Evolutionary conservation across 331 rosid species (phyloP), one percentile per base, ranked within the genome.

Genomic region (Acacia concinna): DNA sequence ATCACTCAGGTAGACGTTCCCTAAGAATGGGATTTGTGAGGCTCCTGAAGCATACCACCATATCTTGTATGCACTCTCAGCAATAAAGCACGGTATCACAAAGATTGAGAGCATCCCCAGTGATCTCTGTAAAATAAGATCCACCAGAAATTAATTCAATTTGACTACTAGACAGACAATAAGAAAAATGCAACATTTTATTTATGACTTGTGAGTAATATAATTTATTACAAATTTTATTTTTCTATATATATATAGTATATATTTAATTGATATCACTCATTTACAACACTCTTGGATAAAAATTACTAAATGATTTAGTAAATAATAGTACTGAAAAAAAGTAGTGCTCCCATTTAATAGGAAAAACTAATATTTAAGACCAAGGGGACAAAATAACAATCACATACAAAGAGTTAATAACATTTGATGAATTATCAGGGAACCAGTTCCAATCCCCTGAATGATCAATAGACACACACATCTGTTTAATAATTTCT

Each of bases 11-110:
- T 87, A 80, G 2, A 87, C 90, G 60, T 90, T 91, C 0, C 97
- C 99, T 20, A 95, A 1, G 74, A 86, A 93, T 0, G 99, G 97
- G 57, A 95, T 95, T 38, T 83, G 92, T 6, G 94, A 87, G 4
- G 87, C 94, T 77, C 94, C 99, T 0, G 99, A 93, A 21, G 96
- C 86, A 78, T 95, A 95, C 98, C 99, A 95, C 98, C 98, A 95
- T 76, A 95, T 85, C 83, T 95, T 93, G 89, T 91, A 95, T 68
- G 91, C 93, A 72, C 85, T 27, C 90, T 91, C 96, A 0, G 89
- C 96, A 6, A 76, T 56, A 15, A 95, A 84, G 82, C 94, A 87
- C 8, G 99, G 97, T 11, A 83, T 59, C 44, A 91, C 97, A 47
- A 93, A 91, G 21, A 83, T 34, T 18, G 78, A 85, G 0, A 90